Evolutionary conservation across 192 early-diverging fungal species (phyloP).

Genomic region (Podila verticillata): DNA sequence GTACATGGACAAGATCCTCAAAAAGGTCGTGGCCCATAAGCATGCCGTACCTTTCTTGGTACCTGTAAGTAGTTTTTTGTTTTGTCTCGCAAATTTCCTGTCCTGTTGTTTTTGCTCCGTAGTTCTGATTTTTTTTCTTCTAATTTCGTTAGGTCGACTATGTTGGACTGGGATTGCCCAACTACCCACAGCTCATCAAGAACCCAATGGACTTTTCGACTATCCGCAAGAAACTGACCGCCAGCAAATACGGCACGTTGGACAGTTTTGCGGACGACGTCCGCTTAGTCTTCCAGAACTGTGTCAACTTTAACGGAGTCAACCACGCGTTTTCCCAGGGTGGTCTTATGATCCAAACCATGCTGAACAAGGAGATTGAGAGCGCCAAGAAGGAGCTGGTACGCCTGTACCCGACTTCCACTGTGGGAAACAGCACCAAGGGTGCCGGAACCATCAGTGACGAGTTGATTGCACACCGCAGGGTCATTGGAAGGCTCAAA

Average conservation of each 20-base stretch:
- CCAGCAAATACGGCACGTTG: slow-evolving; percentile 56
- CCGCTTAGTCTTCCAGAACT: slow-evolving; percentile 74
- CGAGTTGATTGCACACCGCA: slow-evolving; percentile 32
- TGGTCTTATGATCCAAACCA: slow-evolving; percentile 29
- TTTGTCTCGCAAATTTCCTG: not conserved
- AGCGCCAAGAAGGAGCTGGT: slow-evolving; percentile 43
- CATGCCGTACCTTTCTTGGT: slow-evolving; percentile 51
- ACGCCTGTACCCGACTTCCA: slow-evolving; percentile 26
- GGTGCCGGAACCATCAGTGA: slow-evolving; percentile 15
- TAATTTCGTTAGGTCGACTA: slow-evolving; percentile 50
- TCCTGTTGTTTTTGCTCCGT: not conserved
- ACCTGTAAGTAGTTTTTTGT: slow-evolving; percentile 44
- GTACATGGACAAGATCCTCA: slow-evolving; percentile 45
- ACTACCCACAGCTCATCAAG: slow-evolving; percentile 61
- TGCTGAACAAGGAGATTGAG: slow-evolving; percentile 40
- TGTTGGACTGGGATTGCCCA: slow-evolving; percentile 54
- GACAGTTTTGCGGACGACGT: slow-evolving; percentile 70
- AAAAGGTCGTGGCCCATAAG: slow-evolving; percentile 51
- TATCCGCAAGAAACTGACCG: slow-evolving; percentile 64
- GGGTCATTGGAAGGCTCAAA: slow-evolving; percentile 40
- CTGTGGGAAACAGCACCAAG: not conserved
- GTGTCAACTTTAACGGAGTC: slow-evolving; percentile 73
- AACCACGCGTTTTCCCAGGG: slow-evolving; percentile 47
- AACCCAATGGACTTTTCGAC: slow-evolving; percentile 82
- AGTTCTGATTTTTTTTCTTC: not conserved